Conservation (phyloP, 805 yeast species). For the Barnettozyma californica region DNA sequence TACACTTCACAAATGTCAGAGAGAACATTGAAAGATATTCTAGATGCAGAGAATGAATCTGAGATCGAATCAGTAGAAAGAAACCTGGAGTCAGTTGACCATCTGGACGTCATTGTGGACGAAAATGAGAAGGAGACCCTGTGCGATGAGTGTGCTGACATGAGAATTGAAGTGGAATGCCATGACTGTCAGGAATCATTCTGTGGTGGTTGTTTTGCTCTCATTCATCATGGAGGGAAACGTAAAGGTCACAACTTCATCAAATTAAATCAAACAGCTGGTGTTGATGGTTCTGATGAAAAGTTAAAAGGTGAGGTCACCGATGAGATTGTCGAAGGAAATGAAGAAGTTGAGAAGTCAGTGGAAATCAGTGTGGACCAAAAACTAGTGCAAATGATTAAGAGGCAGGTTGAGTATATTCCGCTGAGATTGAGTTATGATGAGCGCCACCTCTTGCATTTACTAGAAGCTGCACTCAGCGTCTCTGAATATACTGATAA, state of each 20-base stretch:
- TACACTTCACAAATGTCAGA: constrained; percentile 3
- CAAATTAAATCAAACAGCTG: constrained; percentile 22
- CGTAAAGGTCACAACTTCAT: constrained; percentile 40
- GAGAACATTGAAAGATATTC: constrained; percentile 32
- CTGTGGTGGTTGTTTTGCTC: constrained; percentile 63
- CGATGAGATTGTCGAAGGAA: constrained; percentile 9
- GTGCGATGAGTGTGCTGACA: constrained; percentile 72
- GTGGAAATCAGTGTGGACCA: constrained; percentile 2
- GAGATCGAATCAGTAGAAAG: constrained; percentile 27
- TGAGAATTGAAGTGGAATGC: constrained; percentile 63
- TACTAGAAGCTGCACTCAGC: constrained; percentile 70
- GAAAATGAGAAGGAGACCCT: constrained; percentile 31
- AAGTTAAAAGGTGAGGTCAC: constrained; percentile 10
- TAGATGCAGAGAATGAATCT: constrained; percentile 33
- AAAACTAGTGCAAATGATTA: constrained; percentile 25
- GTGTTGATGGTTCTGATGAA: constrained; percentile 18
- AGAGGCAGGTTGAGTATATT: constrained; percentile 45
- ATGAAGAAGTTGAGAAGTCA: not conserved
- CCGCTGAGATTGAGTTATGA: constrained; percentile 65
- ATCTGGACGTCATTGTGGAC: constrained; percentile 9
- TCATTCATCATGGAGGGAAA: constrained; percentile 66
- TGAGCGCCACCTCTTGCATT: constrained; percentile 61
- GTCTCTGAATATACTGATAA: constrained; percentile 79
- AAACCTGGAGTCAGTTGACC: constrained; percentile 13
- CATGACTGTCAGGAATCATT: constrained; percentile 58